Conservation (phyloP, 1,139 yeast genomes). For the Chernovozyma sophiae-reginae region DNA sequence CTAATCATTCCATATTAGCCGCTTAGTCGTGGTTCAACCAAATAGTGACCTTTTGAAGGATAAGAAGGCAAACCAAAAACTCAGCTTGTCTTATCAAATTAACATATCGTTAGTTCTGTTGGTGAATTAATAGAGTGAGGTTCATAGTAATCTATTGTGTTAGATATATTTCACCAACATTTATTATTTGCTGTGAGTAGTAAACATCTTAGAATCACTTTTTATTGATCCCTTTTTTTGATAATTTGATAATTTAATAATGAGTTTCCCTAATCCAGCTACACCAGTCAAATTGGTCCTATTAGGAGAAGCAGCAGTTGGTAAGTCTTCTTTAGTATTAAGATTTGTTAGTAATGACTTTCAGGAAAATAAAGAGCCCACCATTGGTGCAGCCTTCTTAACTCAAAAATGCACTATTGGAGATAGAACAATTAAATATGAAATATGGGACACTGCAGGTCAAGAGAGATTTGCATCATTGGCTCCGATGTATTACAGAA, state of each 20-base stretch:
- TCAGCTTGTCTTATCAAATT: no score
- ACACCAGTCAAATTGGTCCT: constrained; percentile 86
- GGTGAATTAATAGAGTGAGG: no score
- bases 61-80: not conserved
- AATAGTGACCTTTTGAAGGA: constrained; percentile 1
- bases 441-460: constrained; percentile 99
- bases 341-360: constrained; percentile 94
- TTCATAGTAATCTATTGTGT: no score
- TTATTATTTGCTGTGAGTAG: no score
- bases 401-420: constrained; percentile 94
- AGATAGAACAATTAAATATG: constrained; percentile 87
- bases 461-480: constrained; percentile 95
- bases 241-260: constrained; percentile 8
- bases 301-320: constrained; percentile 97
- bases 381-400: constrained; percentile 95
- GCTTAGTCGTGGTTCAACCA: not conserved
- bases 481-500: constrained; percentile 97
- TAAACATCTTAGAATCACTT: no score
- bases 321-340: constrained; percentile 87
- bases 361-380: constrained; percentile 95
- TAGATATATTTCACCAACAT: no score
- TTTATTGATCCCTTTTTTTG: no score
- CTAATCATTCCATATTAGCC: no score
- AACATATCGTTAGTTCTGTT: no score
- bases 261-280: constrained; percentile 43